Evolutionary conservation across 2,329 filamentous ascomycete genomes (phyloP).

Genomic region (Cadophora malorum): DNA sequence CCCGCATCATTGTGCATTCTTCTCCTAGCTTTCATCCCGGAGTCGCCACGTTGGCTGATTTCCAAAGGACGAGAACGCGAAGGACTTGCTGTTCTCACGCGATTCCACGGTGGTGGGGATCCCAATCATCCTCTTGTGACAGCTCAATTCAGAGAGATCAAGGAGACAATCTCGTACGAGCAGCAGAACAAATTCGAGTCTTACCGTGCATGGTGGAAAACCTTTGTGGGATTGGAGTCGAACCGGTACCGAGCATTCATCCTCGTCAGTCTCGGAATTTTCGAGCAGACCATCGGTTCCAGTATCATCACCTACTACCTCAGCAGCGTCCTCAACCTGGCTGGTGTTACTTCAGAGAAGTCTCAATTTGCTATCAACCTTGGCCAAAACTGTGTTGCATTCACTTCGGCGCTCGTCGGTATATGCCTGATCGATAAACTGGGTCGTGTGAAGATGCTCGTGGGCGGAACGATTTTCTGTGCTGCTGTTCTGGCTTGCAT

Average conservation of each 20-base stretch:
- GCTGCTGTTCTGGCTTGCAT: not conserved
- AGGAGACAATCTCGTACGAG: slow-evolving; percentile 15
- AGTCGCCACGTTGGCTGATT: not conserved
- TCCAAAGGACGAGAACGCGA: not conserved
- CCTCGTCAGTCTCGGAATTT: not conserved
- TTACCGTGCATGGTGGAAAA: slow-evolving; percentile 13
- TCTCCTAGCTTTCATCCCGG: not conserved
- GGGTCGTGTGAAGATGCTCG: not conserved
- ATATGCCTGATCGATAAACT: not conserved
- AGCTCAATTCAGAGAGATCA: slow-evolving; percentile 18
- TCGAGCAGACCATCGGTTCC: not conserved
- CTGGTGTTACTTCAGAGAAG: not conserved
- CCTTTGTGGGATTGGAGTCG: not conserved
- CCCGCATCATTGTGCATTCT: not conserved
- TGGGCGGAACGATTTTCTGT: not conserved
- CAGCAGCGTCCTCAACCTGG: not conserved
- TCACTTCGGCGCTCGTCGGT: not conserved
- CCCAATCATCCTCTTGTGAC: not conserved
- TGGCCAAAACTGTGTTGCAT: not conserved
- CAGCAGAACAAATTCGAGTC: slow-evolving; percentile 19
- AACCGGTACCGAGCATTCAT: not conserved
- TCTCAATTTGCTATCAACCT: not conserved
- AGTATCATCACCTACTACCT: not conserved
- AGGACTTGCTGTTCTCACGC: not conserved
- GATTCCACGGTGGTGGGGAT: not conserved